Percentiles rank a stretch among this genome's conserved stretches.
phyloP scores from a whole-genome alignment of 2,329 filamentous ascomycete species.

The Dryadomyces quercivorus region DNA sequence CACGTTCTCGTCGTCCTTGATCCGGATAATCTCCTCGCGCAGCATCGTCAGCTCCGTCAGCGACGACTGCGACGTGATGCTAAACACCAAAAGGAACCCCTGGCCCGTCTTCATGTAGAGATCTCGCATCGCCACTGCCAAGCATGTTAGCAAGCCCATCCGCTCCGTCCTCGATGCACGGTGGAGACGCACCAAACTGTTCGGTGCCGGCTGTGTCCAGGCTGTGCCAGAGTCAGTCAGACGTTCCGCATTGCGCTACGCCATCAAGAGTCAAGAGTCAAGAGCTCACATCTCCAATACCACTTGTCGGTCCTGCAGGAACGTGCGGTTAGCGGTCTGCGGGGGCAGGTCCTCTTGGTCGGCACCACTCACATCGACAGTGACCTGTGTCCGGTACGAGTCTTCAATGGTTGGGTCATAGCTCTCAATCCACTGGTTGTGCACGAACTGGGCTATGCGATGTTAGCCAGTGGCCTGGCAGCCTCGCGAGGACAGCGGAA shows the following conservation, averaged over 20 bases:
- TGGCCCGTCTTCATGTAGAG: conserved; percentile 91
- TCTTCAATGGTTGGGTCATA: conserved; percentile 73
- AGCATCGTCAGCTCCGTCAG: conserved; percentile 69
- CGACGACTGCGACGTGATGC: conserved; percentile 77
- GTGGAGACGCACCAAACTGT: conserved; percentile 54
- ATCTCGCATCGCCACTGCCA: conserved; percentile 54
- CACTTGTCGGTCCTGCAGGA: conserved; percentile 66
- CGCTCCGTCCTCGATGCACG: background rate
- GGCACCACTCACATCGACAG: conserved; percentile 63
- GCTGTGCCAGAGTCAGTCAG: conserved; percentile 24
- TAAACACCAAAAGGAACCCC: conserved; percentile 85
- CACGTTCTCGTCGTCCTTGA: conserved; percentile 77
- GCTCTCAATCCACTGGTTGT: conserved; percentile 88
- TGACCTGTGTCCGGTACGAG: conserved; percentile 60
- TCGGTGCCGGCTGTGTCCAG: conserved; percentile 86
- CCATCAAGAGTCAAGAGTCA: background rate
- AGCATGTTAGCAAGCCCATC: too few species aligned
- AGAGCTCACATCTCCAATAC: conserved; percentile 70
- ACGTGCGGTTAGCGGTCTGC: background rate
- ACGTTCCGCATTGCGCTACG: background rate
- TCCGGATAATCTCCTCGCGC: conserved; percentile 79
- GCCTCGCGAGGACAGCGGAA: conserved; percentile 8
- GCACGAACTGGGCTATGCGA: conserved; percentile 73
- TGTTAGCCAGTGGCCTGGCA: conserved; percentile 6
- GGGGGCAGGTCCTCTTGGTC: too few species aligned